Base-by-base conservation (phyloP, 495 filamentous ascomycete species). In the Penicillium angulare region DNA sequence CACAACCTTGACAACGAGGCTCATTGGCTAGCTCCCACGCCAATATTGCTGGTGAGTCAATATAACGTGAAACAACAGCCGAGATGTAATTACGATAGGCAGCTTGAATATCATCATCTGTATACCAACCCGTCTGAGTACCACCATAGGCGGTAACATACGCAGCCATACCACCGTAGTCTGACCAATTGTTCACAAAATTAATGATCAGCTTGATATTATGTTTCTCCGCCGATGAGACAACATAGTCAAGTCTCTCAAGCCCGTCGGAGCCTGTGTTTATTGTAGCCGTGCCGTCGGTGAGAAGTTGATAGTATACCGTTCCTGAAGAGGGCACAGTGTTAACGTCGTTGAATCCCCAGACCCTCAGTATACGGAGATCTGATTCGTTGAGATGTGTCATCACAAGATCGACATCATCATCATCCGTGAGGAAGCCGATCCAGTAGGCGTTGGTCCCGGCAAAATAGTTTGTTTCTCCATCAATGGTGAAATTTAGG, bases 401-500 rank as follows among this genome's bases (percentile, higher is more conserved):
- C 34, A 84, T 69, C n/a, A 75, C 74, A 2, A 73, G 66, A 53
- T 87, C 82, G 8, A 88, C 79, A 59, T 88, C 84, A n/a, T 61
- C 67, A 52, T 80, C 74, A 61, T 80, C 82, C 16, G 72, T 80
- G 18, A 88, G 76, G 71, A 88, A 88, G 15, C 77, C 71, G 53
- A 89, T 79, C 86, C 85, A 91, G 74, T 89, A 90, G 38, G 79
- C 69, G 66, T 91, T 90, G 4, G 83, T 85, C 13, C 87, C 87
- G 3, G 84, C 80, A 60, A 77, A 86, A 66, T 85, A 83, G 49
- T 74, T 72, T 4, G 79, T 81, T 52, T 79, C 57, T 16, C 82
- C 83, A 60, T 86, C 80, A 55, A 88, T 81, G 42, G 67, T 74
- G 69, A 88, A 86, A 26, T 82, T 74, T 7, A 70, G 67, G 0